A percentile compares a stretch with the other conserved stretches of the same genome.
These are phyloP conservation scores for Citrullus mucosospermus DNA, from an alignment of 306 rosid species.

Conservation along the genomic window DNA sequence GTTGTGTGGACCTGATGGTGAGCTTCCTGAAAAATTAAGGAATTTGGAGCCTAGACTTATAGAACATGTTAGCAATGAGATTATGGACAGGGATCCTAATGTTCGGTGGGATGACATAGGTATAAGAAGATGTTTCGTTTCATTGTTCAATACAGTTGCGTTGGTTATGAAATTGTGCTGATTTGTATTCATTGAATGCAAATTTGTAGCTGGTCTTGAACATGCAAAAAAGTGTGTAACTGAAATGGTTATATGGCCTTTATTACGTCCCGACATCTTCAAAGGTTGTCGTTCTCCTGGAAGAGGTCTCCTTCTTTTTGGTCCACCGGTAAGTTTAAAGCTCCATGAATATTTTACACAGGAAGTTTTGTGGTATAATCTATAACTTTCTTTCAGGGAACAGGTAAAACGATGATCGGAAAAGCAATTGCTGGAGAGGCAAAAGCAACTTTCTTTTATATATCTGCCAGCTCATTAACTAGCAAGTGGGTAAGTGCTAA, in stretches of 20 bases:
- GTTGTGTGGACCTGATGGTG: conserved; percentile 91
- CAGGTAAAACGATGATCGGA: conserved; percentile 98
- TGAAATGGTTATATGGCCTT: conserved; percentile 92
- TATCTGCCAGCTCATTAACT: conserved; percentile 88
- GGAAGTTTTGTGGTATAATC: conserved; percentile 11
- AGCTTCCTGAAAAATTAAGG: conserved; percentile 96
- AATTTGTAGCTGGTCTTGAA: conserved; percentile 63
- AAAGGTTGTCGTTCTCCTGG: conserved; percentile 93
- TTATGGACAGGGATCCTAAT: conserved; percentile 90
- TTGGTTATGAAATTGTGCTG: conserved; percentile 12
- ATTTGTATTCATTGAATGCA: conserved; percentile 7
- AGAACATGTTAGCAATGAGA: conserved; percentile 93
- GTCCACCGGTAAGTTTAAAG: conserved; percentile 77
- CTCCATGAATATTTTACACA: conserved; percentile 8
- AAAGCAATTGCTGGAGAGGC: conserved; percentile 99
- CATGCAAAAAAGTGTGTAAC: conserved; percentile 80
- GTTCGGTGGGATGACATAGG: conserved; percentile 80
- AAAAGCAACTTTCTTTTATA: conserved; percentile 91
- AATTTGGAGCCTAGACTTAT: conserved; percentile 94
- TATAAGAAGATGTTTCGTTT: conserved; percentile 20
- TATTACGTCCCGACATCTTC: conserved; percentile 80
- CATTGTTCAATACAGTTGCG: conserved; percentile 1
- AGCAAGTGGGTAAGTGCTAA: conserved; percentile 84
- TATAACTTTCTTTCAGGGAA: conserved; percentile 51
- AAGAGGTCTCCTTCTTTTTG: conserved; percentile 89